phyloP scores from a whole-genome alignment of 1,284 basidiomycete species.

The Trichosporon asahii region DNA sequence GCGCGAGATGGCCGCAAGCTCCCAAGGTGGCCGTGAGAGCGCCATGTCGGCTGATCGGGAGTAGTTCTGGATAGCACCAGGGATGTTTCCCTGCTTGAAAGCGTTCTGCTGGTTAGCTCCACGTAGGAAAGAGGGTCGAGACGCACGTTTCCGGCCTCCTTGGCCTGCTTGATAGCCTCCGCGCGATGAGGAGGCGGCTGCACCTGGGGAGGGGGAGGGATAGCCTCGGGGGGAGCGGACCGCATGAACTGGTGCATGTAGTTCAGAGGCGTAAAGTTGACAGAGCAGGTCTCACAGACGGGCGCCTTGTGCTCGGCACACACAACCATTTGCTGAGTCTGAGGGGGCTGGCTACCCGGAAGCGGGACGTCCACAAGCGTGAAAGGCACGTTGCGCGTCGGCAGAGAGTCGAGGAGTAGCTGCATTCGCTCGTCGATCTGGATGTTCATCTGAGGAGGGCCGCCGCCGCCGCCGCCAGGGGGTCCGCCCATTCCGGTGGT shows the following conservation, averaged over 20 bases:
- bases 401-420: constrained; percentile 44
- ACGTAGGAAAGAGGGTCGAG: not conserved
- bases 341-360: constrained; percentile 35
- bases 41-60: constrained; percentile 79
- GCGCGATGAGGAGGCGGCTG: constrained; percentile 64
- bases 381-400: constrained; percentile 37
- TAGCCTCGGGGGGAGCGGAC: constrained; percentile 63
- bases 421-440: constrained; percentile 42
- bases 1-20: constrained; percentile 71
- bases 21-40: constrained; percentile 82
- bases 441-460: constrained; percentile 26
- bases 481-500: constrained; percentile 8
- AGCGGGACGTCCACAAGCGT: constrained; percentile 29
- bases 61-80: constrained; percentile 77
- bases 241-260: constrained; percentile 67
- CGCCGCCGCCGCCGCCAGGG: constrained; percentile 4
- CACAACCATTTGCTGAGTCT: constrained; percentile 45
- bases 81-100: constrained; percentile 71
- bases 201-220: constrained; percentile 74
- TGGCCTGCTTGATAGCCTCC: constrained; percentile 67
- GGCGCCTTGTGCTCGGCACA: constrained; percentile 65
- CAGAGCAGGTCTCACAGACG: constrained; percentile 65
- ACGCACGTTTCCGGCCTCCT: constrained; percentile 85
- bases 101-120: constrained; percentile 56
- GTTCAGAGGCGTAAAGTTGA: constrained; percentile 67